Evolutionary conservation across 345 rosid species (phyloP), one percentile per base, ranked within the genome.

Genomic region (Lepidium aucheri): DNA sequence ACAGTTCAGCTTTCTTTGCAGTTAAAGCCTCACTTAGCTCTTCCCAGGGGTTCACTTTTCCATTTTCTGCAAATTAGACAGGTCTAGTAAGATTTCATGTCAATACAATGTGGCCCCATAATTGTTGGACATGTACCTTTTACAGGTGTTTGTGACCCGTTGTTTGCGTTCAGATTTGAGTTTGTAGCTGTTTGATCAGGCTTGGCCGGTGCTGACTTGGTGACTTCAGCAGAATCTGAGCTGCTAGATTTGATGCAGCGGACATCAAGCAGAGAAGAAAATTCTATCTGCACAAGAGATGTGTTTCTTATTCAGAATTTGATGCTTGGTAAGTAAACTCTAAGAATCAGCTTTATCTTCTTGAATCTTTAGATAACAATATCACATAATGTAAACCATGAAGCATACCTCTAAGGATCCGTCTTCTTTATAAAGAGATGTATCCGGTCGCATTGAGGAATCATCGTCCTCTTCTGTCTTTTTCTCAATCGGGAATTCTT

Each of bases 381-480:
- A 39, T 44, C 43, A 18, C 44, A 53, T 9, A 26, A 42, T 9
- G 35, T 40, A 60, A 67, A 30, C 14, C 49, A 67, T 35, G 71
- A 69, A 54, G 30, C 60, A 34, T 43, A 74, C 96, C 95, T 84
- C 85, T 58, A 91, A 75, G 53, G 95, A 85, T 36, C 95, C 96
- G 73, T 91, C 96, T 82, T 81, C 87, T 38, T 68, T 68, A 51
- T 83, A 91, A 65, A 80, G 82, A 67, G 84, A 75, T 43, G 83
- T 60, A 53, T 80, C 83, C 42, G 81, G 59, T 62, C 33, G 77
- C 47, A 41, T 64, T n/a, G 60, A 73, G 35, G 76, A 66, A 55
- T 47, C 81, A 0, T 81, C 84, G 39, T 76, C 87, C 24, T 53
- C 74, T 65, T 78, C 88, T 20, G 28, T 65, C 59, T 76, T 75